Evolutionary conservation across 2,329 filamentous ascomycete genomes (phyloP), one percentile per base, ranked within the genome.

Genomic region (Massarina eburnea): DNA sequence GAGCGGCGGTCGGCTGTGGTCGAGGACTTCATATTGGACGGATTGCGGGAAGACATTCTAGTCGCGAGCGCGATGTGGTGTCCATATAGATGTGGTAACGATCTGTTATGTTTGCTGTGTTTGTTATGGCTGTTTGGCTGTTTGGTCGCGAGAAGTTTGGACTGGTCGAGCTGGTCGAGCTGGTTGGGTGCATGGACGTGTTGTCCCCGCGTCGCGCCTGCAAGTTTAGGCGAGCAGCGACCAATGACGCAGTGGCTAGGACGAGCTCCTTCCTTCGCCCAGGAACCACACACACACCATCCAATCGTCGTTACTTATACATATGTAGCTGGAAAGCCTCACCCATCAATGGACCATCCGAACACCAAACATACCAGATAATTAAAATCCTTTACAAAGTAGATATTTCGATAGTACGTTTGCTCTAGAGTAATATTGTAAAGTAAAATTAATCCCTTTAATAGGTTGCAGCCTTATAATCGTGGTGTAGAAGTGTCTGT

Each of bases 1-100:
- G 65, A 54, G 42, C 64, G 64, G 34, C 61, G 54, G 19, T 71
- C 68, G 58, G 61, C 58, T 27, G 54, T 49, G 12, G 65, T 51
- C 35, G 58, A 54, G 42, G 58, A 54, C 43, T 66, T 70, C 45
- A 58, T 52, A 30, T 56, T 58, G 20, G 20, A 3, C 18, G 61
- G 54, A 34, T 61, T 64, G 48, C 66, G 66, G 18, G 65, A 57
- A 20, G 66, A 64, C 66, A 71, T 71, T n/a, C n/a, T n/a, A 52
- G 46, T 48, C 39, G 57, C 43, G 44, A 40, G 34, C 12, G 36
- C 33, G 48, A 46, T 43, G 43, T 57, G 64, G 15, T 19, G 19
- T 36, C 61, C 67, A 67, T 69, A 45, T 48, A 39, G 27, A 33
- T 33, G 24, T 20, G 6, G 21, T 49, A 44, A 26, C 41, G 48